phyloP scores from a whole-genome alignment of 2,329 filamentous ascomycete species.

The Sclerotinia spermophila region DNA sequence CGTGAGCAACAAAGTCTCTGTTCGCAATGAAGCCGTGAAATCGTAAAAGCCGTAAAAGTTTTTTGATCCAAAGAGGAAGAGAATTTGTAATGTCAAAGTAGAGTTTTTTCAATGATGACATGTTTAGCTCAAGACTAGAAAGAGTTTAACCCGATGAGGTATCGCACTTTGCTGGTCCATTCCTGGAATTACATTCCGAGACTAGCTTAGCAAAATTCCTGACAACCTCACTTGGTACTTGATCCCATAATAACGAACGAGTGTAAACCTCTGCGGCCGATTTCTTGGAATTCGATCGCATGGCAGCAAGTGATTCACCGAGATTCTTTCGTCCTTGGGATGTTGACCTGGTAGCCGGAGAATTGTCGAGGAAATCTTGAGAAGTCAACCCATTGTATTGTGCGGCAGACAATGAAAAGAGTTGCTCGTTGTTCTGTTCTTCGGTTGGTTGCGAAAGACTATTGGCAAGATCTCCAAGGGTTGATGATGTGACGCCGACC shows the following conservation, averaged over 20 bases:
- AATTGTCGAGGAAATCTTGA: conserved; percentile 65
- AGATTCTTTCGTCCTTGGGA: conserved; percentile 69
- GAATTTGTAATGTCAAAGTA: conserved; percentile 17
- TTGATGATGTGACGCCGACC: conserved; percentile 52
- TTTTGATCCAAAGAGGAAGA: conserved; percentile 10
- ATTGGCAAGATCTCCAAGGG: conserved; percentile 64
- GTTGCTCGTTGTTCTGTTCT: conserved; percentile 82
- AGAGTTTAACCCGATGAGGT: conserved; percentile 19
- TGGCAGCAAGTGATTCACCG: conserved; percentile 73
- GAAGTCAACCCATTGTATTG: conserved; percentile 85
- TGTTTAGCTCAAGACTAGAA: background rate
- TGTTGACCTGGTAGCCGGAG: conserved; percentile 46
- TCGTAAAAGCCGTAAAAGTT: conserved; percentile 26
- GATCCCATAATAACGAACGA: conserved; percentile 87
- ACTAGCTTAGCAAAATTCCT: conserved; percentile 91
- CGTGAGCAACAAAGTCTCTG: conserved; percentile 49
- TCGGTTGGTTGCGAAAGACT: conserved; percentile 71
- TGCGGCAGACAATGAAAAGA: conserved; percentile 78
- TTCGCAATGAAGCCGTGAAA: conserved; percentile 33
- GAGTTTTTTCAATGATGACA: conserved; percentile 15
- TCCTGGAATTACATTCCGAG: conserved; percentile 59
- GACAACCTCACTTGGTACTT: conserved; percentile 88
- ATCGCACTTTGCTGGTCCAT: conserved; percentile 32
- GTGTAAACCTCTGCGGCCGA: conserved; percentile 87
- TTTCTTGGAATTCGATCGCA: conserved; percentile 69